Percentiles rank a stretch among this genome's conserved stretches.
Evolutionary conservation across 768 basidiomycete species (phyloP).

Genomic region (Sutorius australiensis): DNA sequence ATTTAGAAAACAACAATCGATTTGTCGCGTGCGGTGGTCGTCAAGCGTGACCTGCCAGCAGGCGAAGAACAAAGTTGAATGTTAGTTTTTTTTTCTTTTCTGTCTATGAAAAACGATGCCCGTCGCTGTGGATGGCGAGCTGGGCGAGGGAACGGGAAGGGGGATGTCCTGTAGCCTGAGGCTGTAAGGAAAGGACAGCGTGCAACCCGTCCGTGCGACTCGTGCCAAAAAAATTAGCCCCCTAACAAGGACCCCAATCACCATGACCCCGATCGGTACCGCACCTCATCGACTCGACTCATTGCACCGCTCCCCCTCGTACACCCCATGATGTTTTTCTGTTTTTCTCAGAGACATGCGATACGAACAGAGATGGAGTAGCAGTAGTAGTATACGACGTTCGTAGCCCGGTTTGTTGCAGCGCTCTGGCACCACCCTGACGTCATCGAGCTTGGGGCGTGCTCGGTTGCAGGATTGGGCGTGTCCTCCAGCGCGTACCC

Average conservation of each 20-base stretch:
- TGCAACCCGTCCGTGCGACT: conserved; percentile 33
- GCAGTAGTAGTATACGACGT: background rate
- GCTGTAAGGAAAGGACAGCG: conserved; percentile 37
- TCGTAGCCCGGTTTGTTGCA: background rate
- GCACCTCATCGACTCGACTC: conserved; percentile 1
- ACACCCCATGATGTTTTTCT: too few species aligned
- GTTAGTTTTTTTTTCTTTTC: conserved; percentile 29
- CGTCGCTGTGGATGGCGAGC: conserved; percentile 38
- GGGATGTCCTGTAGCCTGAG: conserved; percentile 35
- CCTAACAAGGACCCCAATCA: conserved; percentile 27
- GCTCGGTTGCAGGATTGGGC: conserved; percentile 5
- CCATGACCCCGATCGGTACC: conserved; percentile 18
- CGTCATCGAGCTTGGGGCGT: conserved; percentile 5
- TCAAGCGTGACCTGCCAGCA: conserved; percentile 90
- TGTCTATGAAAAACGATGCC: conserved; percentile 38
- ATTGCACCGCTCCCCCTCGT: background rate
- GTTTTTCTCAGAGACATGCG: too few species aligned
- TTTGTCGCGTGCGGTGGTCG: conserved; percentile 72
- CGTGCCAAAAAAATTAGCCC: conserved; percentile 29
- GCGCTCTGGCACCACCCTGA: background rate
- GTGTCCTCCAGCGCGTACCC: background rate
- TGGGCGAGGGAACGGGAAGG: conserved; percentile 19
- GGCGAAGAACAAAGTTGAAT: conserved; percentile 65
- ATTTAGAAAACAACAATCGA: conserved; percentile 48
- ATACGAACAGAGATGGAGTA: too few species aligned